A percentile compares a stretch with the other conserved stretches of the same genome.
Conservation (phyloP, 306 rosid genomes). For the Sechiopsis laciniata region DNA sequence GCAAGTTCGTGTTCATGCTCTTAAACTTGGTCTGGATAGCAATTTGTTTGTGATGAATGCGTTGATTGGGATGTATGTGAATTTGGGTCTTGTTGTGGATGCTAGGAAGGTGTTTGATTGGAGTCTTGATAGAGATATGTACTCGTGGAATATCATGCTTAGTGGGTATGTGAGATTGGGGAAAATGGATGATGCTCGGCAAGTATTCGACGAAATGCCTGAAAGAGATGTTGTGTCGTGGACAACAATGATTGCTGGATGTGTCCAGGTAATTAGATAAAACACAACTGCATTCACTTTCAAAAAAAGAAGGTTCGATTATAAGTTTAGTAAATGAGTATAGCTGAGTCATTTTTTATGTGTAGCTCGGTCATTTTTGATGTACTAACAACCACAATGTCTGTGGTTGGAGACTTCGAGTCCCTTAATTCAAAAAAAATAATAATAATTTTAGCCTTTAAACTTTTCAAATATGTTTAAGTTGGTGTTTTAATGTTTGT, state of each 20-base stretch:
- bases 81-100: slow-evolving; percentile 40
- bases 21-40: slow-evolving; percentile 44
- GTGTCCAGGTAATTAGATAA: slow-evolving; percentile 49
- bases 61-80: slow-evolving; percentile 39
- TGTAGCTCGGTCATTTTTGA: too few species aligned
- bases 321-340: neutral
- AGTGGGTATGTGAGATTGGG: slow-evolving; percentile 41
- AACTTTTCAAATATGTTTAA: neutral
- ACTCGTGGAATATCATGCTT: slow-evolving; percentile 62
- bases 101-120: slow-evolving; percentile 40
- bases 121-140: slow-evolving; percentile 40
- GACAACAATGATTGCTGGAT: slow-evolving; percentile 65
- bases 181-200: slow-evolving; percentile 37
- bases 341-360: too few species aligned
- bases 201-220: slow-evolving; percentile 47
- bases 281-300: neutral
- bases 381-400: too few species aligned
- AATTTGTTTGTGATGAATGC: slow-evolving; percentile 59
- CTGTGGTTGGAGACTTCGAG: too few species aligned
- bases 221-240: slow-evolving; percentile 57
- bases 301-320: too few species aligned
- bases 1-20: slow-evolving; percentile 44
- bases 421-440: too few species aligned
- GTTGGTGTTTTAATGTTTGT: neutral
- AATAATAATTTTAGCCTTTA: neutral